phyloP scores from a whole-genome alignment of 2,329 filamentous ascomycete species.

The Epichloe sylvatica region DNA sequence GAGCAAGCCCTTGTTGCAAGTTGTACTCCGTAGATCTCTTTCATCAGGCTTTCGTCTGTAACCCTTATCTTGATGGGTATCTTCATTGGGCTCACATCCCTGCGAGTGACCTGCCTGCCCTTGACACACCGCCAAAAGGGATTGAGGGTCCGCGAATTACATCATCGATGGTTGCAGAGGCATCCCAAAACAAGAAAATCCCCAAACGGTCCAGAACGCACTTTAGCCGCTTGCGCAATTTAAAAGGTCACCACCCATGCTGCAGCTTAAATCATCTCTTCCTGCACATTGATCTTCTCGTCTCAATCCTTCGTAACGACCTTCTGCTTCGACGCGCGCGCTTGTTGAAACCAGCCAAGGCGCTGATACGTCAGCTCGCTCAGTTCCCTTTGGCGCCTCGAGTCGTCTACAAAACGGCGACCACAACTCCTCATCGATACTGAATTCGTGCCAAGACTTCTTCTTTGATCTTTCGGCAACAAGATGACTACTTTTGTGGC shows the following conservation, averaged over 20 bases:
- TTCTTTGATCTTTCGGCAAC: background rate
- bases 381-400: background rate
- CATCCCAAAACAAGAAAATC: background rate
- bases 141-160: conserved; percentile 9
- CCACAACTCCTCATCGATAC: background rate
- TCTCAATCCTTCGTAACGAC: background rate
- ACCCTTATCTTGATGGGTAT: too few species aligned
- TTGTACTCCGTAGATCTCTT: too few species aligned
- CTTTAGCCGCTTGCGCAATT: too few species aligned
- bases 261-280: background rate
- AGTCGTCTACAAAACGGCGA: background rate
- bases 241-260: background rate
- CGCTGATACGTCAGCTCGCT: background rate
- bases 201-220: background rate
- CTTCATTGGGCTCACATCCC: too few species aligned
- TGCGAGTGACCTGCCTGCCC: too few species aligned
- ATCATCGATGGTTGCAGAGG: conserved; percentile 10
- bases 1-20: background rate
- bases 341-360: background rate
- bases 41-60: too few species aligned
- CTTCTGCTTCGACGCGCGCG: background rate
- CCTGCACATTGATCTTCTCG: background rate
- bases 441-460: background rate
- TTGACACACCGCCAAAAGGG: too few species aligned
- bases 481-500: conserved; percentile 38